phyloP scores from a whole-genome alignment of 2,329 filamentous ascomycete genomes.

The Aspergillus floridensis region DNA sequence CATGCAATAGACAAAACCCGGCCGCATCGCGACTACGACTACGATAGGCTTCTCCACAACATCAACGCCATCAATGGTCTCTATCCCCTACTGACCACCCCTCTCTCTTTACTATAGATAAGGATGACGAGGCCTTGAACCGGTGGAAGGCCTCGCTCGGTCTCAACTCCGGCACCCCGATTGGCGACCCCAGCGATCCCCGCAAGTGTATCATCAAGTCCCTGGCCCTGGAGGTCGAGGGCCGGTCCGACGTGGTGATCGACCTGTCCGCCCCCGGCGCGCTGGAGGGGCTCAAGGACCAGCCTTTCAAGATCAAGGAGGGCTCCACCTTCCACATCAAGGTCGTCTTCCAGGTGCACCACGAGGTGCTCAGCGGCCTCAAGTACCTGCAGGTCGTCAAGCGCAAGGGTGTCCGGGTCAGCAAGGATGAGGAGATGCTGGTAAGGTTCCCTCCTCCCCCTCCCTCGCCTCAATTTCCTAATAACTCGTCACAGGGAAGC shows the following conservation, averaged over 20 bases:
- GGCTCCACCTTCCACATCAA: slow-evolving; percentile 92
- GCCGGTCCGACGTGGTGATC: slow-evolving; percentile 81
- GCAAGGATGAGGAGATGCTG: slow-evolving; percentile 98
- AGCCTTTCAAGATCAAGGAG: slow-evolving; percentile 98
- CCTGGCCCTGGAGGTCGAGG: slow-evolving; percentile 81
- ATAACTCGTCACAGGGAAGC: slow-evolving; percentile 62
- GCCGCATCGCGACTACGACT: too few relatives aligned
- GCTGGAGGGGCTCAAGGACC: slow-evolving; percentile 75
- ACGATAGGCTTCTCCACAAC: too few relatives aligned
- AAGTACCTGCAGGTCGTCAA: slow-evolving; percentile 96
- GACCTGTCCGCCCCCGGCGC: slow-evolving; percentile 74
- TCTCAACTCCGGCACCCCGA: slow-evolving; percentile 67
- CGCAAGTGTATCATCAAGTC: slow-evolving; percentile 92
- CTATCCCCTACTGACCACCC: slow-evolving; percentile 20
- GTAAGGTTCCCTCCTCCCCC: slow-evolving; percentile 51
- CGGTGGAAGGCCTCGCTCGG: slow-evolving; percentile 97
- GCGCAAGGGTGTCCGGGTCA: slow-evolving; percentile 78
- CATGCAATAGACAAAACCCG: not conserved
- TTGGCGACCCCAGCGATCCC: slow-evolving; percentile 75
- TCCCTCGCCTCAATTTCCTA: too few relatives aligned
- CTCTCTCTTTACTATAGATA: slow-evolving; percentile 45
- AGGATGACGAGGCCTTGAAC: slow-evolving; percentile 87
- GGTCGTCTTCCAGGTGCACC: slow-evolving; percentile 90
- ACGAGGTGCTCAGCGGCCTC: slow-evolving; percentile 89
- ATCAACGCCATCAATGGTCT: not conserved